Conservation (phyloP, 208 protist species). For the Trypanosoma mega region DNA sequence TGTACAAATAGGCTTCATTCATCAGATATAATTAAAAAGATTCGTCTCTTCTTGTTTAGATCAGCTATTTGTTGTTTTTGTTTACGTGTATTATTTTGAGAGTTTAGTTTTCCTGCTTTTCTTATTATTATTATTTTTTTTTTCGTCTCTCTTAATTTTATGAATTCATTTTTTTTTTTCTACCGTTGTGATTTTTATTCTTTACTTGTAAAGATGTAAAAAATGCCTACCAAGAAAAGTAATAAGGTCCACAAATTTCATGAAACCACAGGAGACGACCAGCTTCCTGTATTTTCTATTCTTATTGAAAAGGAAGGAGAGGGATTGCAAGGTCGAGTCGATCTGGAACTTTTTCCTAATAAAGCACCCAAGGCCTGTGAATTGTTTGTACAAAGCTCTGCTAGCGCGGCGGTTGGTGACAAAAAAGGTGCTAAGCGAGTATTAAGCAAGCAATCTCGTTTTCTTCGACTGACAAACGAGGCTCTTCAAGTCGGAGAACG, state of each 20-base stretch:
- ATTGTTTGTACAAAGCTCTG: slow-evolving; percentile 55
- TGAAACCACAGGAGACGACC: slow-evolving; percentile 25
- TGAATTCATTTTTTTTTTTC: slow-evolving; percentile 17
- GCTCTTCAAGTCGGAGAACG: slow-evolving; percentile 76
- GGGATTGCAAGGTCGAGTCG: slow-evolving; percentile 29
- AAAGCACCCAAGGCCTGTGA: slow-evolving; percentile 72
- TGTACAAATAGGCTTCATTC: slow-evolving; percentile 13
- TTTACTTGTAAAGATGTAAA: slow-evolving; percentile 10
- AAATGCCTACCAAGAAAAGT: slow-evolving; percentile 24
- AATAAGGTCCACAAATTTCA: slow-evolving; percentile 28
- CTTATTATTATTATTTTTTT: slow-evolving; percentile 15
- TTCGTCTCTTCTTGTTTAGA: slow-evolving; percentile 2
- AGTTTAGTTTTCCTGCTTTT: too few species aligned
- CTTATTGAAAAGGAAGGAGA: slow-evolving; percentile 31
- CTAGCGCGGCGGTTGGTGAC: slow-evolving; percentile 33
- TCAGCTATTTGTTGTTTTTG: too few species aligned
- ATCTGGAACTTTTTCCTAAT: slow-evolving; percentile 31
- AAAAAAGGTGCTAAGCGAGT: slow-evolving; percentile 53
- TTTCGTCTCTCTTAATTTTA: slow-evolving; percentile 5
- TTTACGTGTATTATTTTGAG: too few species aligned
- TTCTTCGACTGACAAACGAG: slow-evolving; percentile 59
- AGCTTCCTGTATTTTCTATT: slow-evolving; percentile 29
- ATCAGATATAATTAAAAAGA: slow-evolving; percentile 12
- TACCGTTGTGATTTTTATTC: slow-evolving; percentile 9
- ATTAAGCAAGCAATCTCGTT: slow-evolving; percentile 54